These are phyloP conservation scores for Phialophora tarda DNA, from an alignment of 2,329 filamentous ascomycete genomes.

Conservation along the genomic window DNA sequence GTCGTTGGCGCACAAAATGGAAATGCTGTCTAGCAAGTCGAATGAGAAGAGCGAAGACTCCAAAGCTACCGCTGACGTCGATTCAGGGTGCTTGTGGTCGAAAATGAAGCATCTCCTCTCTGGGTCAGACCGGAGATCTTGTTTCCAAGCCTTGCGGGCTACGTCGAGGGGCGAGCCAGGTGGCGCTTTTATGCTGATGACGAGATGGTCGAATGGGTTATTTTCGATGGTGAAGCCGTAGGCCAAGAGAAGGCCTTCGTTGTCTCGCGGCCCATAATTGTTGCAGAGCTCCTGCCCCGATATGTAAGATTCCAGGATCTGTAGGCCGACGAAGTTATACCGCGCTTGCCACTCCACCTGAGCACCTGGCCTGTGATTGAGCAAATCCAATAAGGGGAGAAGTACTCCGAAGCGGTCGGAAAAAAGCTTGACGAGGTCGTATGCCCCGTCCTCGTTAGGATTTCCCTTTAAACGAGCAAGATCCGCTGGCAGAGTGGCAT, in stretches of 20 bases:
- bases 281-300: slow-evolving; percentile 66
- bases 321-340: slow-evolving; percentile 47
- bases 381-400: slow-evolving; percentile 72
- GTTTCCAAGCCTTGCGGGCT: slow-evolving; percentile 42
- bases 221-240: slow-evolving; percentile 54
- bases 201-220: slow-evolving; percentile 53
- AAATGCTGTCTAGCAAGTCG: slow-evolving; percentile 50
- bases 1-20: slow-evolving; percentile 50
- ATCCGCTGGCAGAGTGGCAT: slow-evolving; percentile 41
- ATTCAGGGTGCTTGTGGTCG: slow-evolving; percentile 52
- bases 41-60: slow-evolving; percentile 52
- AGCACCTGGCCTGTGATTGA: slow-evolving; percentile 70
- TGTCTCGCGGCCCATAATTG: slow-evolving; percentile 78
- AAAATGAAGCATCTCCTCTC: slow-evolving; percentile 52
- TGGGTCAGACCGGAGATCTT: slow-evolving; percentile 44
- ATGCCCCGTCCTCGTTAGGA: slow-evolving; percentile 36
- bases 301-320: slow-evolving; percentile 54
- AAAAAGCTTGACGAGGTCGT: slow-evolving; percentile 47
- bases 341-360: slow-evolving; percentile 64
- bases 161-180: slow-evolving; percentile 48
- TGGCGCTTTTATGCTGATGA: slow-evolving; percentile 49
- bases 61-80: slow-evolving; percentile 43
- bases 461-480: slow-evolving; percentile 40
- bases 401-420: slow-evolving; percentile 70
- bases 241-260: slow-evolving; percentile 65